phyloP scores from a whole-genome alignment of 306 rosid genomes.

The Rosa multiflora region DNA sequence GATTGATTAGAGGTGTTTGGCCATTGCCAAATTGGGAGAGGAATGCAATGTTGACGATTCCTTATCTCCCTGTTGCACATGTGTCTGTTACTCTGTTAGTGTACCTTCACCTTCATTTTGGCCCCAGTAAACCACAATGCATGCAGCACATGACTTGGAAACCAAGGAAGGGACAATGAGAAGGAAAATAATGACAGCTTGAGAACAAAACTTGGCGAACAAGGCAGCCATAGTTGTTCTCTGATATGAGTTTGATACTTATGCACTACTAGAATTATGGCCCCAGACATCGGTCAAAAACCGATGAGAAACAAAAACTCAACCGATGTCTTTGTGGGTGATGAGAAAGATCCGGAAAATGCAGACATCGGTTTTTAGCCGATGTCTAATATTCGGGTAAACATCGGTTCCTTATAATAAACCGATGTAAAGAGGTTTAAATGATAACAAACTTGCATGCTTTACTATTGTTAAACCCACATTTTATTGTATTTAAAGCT shows the following conservation, averaged over 20 bases:
- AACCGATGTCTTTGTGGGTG: too few species aligned
- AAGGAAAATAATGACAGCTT: neutral
- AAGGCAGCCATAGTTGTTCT: neutral
- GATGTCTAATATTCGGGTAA: too few species aligned
- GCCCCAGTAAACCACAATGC: slow-evolving; percentile 29
- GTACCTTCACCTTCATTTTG: slow-evolving; percentile 9
- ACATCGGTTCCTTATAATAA: too few species aligned
- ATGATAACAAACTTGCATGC: too few species aligned
- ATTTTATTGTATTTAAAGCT: too few species aligned
- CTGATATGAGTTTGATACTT: neutral
- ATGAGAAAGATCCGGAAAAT: too few species aligned
- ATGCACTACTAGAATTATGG: too few species aligned
- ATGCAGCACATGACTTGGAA: neutral
- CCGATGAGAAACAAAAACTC: too few species aligned
- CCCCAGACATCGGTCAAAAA: too few species aligned
- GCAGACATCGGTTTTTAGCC: too few species aligned
- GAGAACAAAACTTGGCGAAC: slow-evolving; percentile 1
- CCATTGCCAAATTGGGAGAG: slow-evolving; percentile 8
- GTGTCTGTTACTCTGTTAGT: slow-evolving; percentile 9
- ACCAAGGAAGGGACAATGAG: neutral
- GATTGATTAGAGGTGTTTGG: slow-evolving; percentile 13
- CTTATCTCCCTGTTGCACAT: slow-evolving; percentile 25
- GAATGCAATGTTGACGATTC: slow-evolving; percentile 27
- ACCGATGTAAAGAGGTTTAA: too few species aligned
- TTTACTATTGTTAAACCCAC: too few species aligned